Percentiles rank a stretch among this genome's conserved stretches.
These are phyloP conservation scores for Senna siamea DNA, from an alignment of 306 rosid genomes.

Conservation along the genomic window DNA sequence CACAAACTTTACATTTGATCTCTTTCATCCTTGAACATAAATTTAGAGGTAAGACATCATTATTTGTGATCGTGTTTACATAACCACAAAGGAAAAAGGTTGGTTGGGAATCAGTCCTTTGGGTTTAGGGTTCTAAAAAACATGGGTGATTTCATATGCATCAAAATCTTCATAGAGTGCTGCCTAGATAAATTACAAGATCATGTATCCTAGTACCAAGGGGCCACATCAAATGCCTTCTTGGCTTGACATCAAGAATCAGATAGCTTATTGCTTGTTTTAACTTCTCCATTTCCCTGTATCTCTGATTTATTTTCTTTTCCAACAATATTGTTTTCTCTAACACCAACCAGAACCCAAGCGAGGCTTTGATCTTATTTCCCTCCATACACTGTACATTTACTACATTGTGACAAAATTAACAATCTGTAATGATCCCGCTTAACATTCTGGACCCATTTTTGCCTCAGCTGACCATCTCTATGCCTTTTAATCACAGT, in stretches of 20 bases:
- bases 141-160: background rate
- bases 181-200: background rate
- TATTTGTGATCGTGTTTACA: background rate
- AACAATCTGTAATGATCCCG: background rate
- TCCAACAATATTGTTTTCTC: background rate
- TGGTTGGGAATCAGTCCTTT: constrained; percentile 9
- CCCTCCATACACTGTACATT: constrained; percentile 2
- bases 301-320: background rate
- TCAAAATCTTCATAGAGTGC: background rate
- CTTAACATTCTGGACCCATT: constrained; percentile 11
- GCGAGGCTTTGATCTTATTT: background rate
- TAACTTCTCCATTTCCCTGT: background rate
- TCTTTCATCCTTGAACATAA: background rate
- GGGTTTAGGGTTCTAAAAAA: background rate
- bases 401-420: background rate
- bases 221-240: constrained; percentile 25
- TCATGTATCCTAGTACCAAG: background rate
- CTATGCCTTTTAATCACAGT: constrained; percentile 21
- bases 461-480: constrained; percentile 16
- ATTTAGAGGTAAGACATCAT: background rate
- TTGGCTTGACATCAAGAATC: background rate
- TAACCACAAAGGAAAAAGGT: background rate
- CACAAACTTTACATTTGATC: background rate
- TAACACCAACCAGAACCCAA: constrained; percentile 6
- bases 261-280: constrained; percentile 25